A percentile compares a stretch with the other conserved stretches of the same genome.
Evolutionary conservation across 2,329 filamentous ascomycete genomes (phyloP).

Genomic region (Penicillium frequentans): DNA sequence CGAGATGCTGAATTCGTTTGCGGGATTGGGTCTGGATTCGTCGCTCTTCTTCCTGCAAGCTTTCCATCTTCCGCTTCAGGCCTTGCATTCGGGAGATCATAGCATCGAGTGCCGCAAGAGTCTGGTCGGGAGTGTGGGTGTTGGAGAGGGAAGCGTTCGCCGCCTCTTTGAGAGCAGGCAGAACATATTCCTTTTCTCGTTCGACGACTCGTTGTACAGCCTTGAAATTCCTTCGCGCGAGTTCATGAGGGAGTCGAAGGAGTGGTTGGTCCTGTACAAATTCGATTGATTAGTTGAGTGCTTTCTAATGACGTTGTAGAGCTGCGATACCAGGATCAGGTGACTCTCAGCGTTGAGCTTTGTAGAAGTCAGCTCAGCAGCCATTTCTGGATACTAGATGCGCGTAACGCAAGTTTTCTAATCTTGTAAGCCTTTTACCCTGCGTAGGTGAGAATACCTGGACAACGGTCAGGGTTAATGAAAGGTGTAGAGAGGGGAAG

Average conservation of each 20-base stretch:
- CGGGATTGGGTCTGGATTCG: constrained; percentile 72
- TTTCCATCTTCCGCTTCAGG: constrained; percentile 82
- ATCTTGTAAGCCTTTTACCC: neutral
- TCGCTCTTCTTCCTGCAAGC: constrained; percentile 75
- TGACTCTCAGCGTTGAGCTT: constrained; percentile 53
- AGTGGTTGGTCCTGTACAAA: constrained; percentile 79
- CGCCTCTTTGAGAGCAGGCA: constrained; percentile 51
- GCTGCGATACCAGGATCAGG: constrained; percentile 44
- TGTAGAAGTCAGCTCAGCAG: constrained; percentile 46
- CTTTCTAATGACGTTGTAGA: constrained; percentile 6
- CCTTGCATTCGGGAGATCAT: constrained; percentile 84
- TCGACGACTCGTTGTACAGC: constrained; percentile 57
- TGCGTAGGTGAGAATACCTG: neutral
- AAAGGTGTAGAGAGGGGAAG: neutral
- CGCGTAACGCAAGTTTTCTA: no score
- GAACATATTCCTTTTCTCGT: constrained; percentile 48
- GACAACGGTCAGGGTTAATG: neutral
- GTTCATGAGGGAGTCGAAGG: constrained; percentile 86
- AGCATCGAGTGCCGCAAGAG: constrained; percentile 76
- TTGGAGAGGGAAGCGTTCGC: constrained; percentile 65
- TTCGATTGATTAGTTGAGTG: constrained; percentile 4
- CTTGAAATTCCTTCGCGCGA: constrained; percentile 92
- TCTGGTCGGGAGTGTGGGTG: constrained; percentile 63
- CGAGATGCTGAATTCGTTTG: constrained; percentile 76
- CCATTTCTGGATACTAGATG: constrained; percentile 26